phyloP scores from a whole-genome alignment of 2,329 filamentous ascomycete genomes.

The Nothophaeocryptopus gaeumannii region DNA sequence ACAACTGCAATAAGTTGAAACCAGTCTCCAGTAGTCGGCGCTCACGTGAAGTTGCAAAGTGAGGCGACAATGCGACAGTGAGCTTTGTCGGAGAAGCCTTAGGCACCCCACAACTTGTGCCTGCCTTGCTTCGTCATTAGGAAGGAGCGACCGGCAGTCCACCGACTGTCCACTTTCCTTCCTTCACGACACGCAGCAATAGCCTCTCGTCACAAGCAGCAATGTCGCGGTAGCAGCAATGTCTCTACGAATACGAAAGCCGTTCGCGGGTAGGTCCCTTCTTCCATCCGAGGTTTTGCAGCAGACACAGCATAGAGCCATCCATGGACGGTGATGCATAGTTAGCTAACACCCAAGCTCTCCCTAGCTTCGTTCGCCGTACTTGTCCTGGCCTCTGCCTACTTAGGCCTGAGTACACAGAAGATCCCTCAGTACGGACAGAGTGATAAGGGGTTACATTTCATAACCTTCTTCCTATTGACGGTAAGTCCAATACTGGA shows the following conservation, averaged over 20 bases:
- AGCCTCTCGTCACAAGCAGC: neutral
- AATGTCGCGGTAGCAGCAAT: slow-evolving; percentile 32
- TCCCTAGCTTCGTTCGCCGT: slow-evolving; percentile 47
- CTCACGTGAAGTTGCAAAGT: no score
- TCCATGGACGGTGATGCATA: slow-evolving; percentile 7
- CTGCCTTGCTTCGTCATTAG: no score
- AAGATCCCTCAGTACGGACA: slow-evolving; percentile 62
- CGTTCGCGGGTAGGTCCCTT: slow-evolving; percentile 72
- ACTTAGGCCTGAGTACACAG: slow-evolving; percentile 69
- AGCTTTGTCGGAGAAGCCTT: no score
- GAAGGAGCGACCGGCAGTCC: no score
- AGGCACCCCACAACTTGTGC: no score
- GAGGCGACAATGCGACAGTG: no score
- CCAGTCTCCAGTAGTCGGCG: no score
- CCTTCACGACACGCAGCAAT: neutral
- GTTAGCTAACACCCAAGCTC: neutral
- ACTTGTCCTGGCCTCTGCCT: slow-evolving; percentile 69
- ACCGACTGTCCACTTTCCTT: neutral
- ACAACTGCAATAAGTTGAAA: no score
- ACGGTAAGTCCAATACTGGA: slow-evolving; percentile 58
- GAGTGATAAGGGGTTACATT: slow-evolving; percentile 82
- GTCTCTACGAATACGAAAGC: slow-evolving; percentile 74
- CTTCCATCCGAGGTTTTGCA: neutral
- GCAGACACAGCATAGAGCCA: neutral
- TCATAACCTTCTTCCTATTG: slow-evolving; percentile 83